Conservation (phyloP, 2,329 filamentous ascomycete species). For the Tympanopsis confertula region DNA sequence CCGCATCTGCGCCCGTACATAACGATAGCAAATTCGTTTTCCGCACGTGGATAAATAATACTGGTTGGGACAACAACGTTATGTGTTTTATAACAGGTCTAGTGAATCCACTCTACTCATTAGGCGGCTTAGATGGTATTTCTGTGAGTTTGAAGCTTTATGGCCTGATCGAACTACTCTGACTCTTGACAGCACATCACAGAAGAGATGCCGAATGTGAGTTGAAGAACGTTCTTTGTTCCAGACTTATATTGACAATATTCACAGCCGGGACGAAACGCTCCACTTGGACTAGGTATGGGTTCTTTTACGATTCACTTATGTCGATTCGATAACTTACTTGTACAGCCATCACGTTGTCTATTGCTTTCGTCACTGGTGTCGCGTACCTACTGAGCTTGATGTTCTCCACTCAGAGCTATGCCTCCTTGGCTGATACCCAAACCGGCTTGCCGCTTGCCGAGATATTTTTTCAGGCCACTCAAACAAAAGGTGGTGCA, state of each 20-base stretch:
- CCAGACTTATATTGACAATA: not conserved
- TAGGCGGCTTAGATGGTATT: slow-evolving; percentile 33
- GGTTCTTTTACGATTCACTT: not conserved
- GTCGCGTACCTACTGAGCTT: slow-evolving; percentile 35
- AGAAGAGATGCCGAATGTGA: slow-evolving; percentile 36
- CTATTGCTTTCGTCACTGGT: slow-evolving; percentile 35
- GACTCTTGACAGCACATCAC: slow-evolving; percentile 24
- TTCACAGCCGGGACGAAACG: slow-evolving; percentile 20
- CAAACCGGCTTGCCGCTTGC: slow-evolving; percentile 29
- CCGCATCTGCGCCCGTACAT: slow-evolving; percentile 30
- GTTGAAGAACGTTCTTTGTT: slow-evolving; percentile 8
- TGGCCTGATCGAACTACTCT: not conserved
- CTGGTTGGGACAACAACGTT: slow-evolving; percentile 35
- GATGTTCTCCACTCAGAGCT: slow-evolving; percentile 38
- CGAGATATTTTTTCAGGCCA: slow-evolving; percentile 32
- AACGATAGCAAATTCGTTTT: slow-evolving; percentile 36
- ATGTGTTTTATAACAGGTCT: slow-evolving; percentile 37
- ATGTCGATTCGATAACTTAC: not conserved
- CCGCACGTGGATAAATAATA: slow-evolving; percentile 37
- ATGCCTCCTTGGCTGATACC: slow-evolving; percentile 24
- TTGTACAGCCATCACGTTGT: slow-evolving; percentile 26
- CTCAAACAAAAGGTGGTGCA: slow-evolving; percentile 23
- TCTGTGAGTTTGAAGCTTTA: slow-evolving; percentile 9
- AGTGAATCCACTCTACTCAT: slow-evolving; percentile 32
- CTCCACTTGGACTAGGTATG: slow-evolving; percentile 17